Evolutionary conservation across 345 rosid genomes (phyloP), one percentile per base, ranked within the genome.

Genomic region (Physaria fendleri): DNA sequence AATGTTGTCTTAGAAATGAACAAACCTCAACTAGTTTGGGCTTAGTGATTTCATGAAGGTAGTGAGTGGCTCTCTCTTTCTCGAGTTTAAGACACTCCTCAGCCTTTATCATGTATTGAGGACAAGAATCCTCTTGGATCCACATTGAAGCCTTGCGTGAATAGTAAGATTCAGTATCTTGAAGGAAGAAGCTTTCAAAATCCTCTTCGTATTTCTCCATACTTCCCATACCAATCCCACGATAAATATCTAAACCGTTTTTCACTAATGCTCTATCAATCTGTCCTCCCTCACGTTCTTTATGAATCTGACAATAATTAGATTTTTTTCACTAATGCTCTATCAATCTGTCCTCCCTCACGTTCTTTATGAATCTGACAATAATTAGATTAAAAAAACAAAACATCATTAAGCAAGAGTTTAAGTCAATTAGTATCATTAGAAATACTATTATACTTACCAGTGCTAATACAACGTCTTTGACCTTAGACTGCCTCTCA

Each of bases 1-100:
- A 39, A 8, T 35, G 15, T 5, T 35, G 16, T n/a, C 16, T n/a
- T n/a, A 35, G 16, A 5, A 21, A 44, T 41, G 18, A 40, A 22
- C 22, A 8, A 43, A 35, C 33, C 93, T 79, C 74, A 2, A 78
- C 78, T 72, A 92, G 75, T 61, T 89, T 86, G 0, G 78, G 52
- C 73, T 92, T 95, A 37, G 89, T 88, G 74, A 72, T 81, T 34
- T 71, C 74, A 39, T 84, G 93, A 66, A 88, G 72, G 76, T 86
- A 92, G 76, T 88, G 83, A 21, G 79, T 69, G 65, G 83, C 91
- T 73, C 97, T 81, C 34, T 86, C 91, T 67, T 72, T 83, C 78
- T 92, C 99, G 77, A 76, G 73, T 72, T 61, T 85, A 27, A 88
- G 61, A 69, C 86, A 88, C 67, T 86, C 93, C 76, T 89, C 99